Conservation (phyloP, 176 grass and related monocot genomes). For the Miscanthus lutarioriparius region DNA sequence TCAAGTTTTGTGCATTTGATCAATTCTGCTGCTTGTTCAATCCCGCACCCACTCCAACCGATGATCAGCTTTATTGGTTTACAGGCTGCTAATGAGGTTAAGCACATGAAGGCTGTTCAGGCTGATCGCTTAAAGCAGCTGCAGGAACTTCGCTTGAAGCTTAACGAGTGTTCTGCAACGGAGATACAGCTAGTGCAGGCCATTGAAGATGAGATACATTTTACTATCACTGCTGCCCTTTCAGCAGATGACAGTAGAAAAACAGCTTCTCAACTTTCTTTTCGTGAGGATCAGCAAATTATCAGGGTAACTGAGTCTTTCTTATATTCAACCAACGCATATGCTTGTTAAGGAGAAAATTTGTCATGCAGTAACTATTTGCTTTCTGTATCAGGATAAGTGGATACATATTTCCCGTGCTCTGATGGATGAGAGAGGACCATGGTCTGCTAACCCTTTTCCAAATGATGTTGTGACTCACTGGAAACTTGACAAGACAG, state of each 20-base stretch:
- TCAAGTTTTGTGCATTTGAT: conserved; percentile 4
- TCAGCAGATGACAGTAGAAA: conserved; percentile 80
- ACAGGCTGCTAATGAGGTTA: conserved; percentile 82
- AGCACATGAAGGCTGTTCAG: conserved; percentile 67
- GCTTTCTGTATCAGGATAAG: conserved; percentile 70
- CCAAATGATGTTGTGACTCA: conserved; percentile 71
- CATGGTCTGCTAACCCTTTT: conserved; percentile 93
- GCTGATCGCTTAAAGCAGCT: conserved; percentile 74
- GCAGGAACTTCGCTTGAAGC: conserved; percentile 67
- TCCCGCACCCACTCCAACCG: neutral
- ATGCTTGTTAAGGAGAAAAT: conserved; percentile 24
- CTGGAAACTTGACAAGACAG: conserved; percentile 97
- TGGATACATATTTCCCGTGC: conserved; percentile 91
- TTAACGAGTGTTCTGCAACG: conserved; percentile 37
- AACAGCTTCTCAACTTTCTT: conserved; percentile 73
- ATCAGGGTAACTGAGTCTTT: conserved; percentile 39
- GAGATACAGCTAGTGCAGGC: conserved; percentile 45
- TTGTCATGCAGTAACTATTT: conserved; percentile 8
- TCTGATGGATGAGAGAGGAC: conserved; percentile 86
- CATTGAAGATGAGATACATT: conserved; percentile 76
- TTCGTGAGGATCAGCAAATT: conserved; percentile 92
- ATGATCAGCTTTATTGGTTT: conserved; percentile 22
- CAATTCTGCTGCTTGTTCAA: neutral
- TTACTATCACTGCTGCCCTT: conserved; percentile 60
- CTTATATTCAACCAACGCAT: conserved; percentile 45